A percentile compares a stretch with the other conserved stretches of the same genome.
Evolutionary conservation across 345 rosid species (phyloP).

Genomic region (Populus davidiana): DNA sequence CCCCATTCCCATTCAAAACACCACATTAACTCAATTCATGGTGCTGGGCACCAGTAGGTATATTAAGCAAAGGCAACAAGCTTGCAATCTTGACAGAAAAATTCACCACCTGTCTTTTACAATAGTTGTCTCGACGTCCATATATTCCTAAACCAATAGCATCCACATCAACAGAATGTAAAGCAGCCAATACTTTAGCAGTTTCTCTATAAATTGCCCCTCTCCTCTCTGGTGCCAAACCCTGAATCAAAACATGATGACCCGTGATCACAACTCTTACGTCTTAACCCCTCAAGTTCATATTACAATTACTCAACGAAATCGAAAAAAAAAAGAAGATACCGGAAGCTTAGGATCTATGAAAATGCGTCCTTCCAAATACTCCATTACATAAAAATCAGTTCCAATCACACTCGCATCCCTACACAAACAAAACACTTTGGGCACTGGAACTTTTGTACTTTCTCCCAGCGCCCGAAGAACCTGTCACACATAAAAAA

Average conservation of each 20-base stretch:
- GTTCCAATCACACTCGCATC: slow-evolving; percentile 76
- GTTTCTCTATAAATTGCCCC: slow-evolving; percentile 62
- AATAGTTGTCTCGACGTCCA: slow-evolving; percentile 75
- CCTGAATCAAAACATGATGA: slow-evolving; percentile 38
- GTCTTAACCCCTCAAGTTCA: background rate
- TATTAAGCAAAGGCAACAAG: background rate
- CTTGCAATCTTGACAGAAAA: background rate
- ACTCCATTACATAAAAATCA: slow-evolving; percentile 93
- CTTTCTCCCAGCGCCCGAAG: slow-evolving; percentile 73
- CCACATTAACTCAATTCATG: background rate
- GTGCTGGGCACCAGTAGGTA: background rate
- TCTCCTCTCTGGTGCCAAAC: slow-evolving; percentile 59
- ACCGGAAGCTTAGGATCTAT: slow-evolving; percentile 71
- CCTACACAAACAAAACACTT: slow-evolving; percentile 69
- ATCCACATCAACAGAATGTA: slow-evolving; percentile 75
- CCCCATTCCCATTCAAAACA: background rate
- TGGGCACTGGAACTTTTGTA: slow-evolving; percentile 84
- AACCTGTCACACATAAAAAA: slow-evolving; percentile 39
- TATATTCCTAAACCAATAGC: slow-evolving; percentile 73
- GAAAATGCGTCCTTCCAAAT: slow-evolving; percentile 84
- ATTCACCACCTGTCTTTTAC: slow-evolving; percentile 70
- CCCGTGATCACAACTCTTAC: background rate
- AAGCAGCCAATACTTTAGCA: slow-evolving; percentile 70
- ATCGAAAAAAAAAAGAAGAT: background rate
- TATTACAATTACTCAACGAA: background rate